Evolutionary conservation across 139 green algal species (phyloP), one percentile per base, ranked within the genome.

Genomic region (Astrephomene gubernaculifera): DNA sequence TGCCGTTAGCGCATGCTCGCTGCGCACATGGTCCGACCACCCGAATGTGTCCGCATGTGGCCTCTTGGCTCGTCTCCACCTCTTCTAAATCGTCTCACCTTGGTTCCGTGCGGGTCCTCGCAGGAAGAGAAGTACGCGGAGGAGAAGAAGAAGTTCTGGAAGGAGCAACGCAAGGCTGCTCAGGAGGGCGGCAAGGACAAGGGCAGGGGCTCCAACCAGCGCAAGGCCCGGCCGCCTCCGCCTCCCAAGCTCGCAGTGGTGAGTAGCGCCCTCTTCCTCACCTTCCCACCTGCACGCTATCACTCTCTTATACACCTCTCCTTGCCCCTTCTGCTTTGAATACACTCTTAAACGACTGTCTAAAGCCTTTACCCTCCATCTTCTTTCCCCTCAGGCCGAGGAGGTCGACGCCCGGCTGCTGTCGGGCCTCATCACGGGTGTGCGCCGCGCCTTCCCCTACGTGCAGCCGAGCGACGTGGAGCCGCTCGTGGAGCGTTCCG

Each of bases 391-490:
- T 2, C 74, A 87, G 85, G 71, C 89, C 33, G 89, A 90, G 72
- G 90, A 92, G 79, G 79, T 93, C 10, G 89, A 93, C 57, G 89
- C 93, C 8, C 89, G 94, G 38, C 93, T 98, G 88, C 89, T 98
- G 57, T 92, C 89, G 5, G 95, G 93, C 3, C 89, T 98, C 36
- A 94, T 98, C 61, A 95, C 95, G 0, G 96, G 96, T 27, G 92
- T 99, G 54, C 94, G 97, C 38, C 93, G 97, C 21, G 97, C 97
- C 22, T 98, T 99, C 87, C 97, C 97, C 24, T 99, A 95, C 63
- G 95, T 99, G 41, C n/a, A 75, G n/a, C 67, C 41, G 1, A 44
- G 53, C 4, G 69, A 87, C 25, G 88, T 93, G 38, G 85, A 92
- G 71, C 65, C 70, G 1, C 86, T 96, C 63, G 60, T 93, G 5